These are phyloP conservation scores for Cryptococcus sp. DNA, from an alignment of 1,284 basidiomycete genomes.

Conservation along the genomic window DNA sequence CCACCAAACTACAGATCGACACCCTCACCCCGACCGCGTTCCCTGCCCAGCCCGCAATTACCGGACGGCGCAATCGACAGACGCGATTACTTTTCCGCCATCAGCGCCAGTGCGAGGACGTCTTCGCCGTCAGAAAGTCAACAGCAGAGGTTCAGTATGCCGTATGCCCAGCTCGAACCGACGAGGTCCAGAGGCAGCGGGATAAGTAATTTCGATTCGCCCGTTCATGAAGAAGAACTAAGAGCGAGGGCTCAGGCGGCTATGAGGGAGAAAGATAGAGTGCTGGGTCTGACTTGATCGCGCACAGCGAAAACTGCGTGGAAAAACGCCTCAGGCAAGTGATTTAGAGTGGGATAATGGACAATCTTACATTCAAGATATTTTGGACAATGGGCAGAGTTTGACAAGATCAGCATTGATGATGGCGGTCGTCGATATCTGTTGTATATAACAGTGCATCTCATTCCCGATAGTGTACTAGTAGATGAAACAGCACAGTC, in stretches of 20 bases:
- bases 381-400: no score
- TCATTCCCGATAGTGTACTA: no score
- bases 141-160: neutral
- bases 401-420: no score
- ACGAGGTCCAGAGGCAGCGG: neutral
- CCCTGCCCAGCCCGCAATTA: neutral
- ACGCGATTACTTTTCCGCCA: neutral
- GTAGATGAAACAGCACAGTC: no score
- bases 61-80: neutral
- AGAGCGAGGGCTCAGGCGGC: conserved; percentile 32
- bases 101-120: neutral
- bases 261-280: conserved; percentile 21
- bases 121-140: no score
- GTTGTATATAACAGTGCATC: no score
- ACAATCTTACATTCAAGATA: no score
- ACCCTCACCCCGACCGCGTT: neutral
- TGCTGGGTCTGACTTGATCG: neutral
- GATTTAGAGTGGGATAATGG: no score
- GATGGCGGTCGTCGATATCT: no score
- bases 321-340: no score
- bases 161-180: neutral
- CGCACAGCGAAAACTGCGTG: neutral
- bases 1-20: conserved; percentile 25
- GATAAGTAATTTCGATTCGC: neutral
- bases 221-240: conserved; percentile 20